A percentile compares a stretch with the other conserved stretches of the same genome.
Evolutionary conservation across 768 basidiomycete genomes (phyloP).

Genomic region (Termitomyces sp.): DNA sequence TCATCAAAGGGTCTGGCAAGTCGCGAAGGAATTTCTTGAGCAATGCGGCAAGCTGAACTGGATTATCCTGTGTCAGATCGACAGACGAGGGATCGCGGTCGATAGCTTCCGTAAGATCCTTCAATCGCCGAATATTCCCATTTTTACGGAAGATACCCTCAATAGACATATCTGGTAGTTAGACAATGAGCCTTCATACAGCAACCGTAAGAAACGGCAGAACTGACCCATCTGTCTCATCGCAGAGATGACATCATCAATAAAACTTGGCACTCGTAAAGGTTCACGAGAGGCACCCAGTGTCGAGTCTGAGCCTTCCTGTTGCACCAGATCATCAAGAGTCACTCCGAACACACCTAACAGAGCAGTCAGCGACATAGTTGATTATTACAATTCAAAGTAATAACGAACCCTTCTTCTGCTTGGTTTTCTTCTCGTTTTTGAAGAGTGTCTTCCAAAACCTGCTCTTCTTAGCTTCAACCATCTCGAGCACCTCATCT

Average conservation of each 20-base stretch:
- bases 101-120: slow-evolving; percentile 86
- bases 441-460: slow-evolving; percentile 98
- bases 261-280: slow-evolving; percentile 90
- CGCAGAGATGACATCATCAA: slow-evolving; percentile 96
- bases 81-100: slow-evolving; percentile 93
- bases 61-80: slow-evolving; percentile 90
- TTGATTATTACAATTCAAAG: not conserved
- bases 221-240: slow-evolving; percentile 97
- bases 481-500: slow-evolving; percentile 90
- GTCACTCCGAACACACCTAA: slow-evolving; percentile 91
- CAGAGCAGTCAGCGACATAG: not conserved
- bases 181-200: not conserved
- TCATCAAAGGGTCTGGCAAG: slow-evolving; percentile 93
- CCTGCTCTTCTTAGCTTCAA: slow-evolving; percentile 88
- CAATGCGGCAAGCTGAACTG: slow-evolving; percentile 93
- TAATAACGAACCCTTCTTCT: slow-evolving; percentile 67
- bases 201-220: not conserved
- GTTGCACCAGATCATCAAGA: slow-evolving; percentile 87
- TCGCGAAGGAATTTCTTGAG: slow-evolving; percentile 97
- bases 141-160: slow-evolving; percentile 99
- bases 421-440: slow-evolving; percentile 84
- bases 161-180: slow-evolving; percentile 84
- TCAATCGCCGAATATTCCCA: slow-evolving; percentile 91
- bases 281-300: slow-evolving; percentile 84
- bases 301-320: slow-evolving; percentile 93